Base-by-base conservation (phyloP, 2,329 filamentous ascomycete genomes). In the Aspergillus proliferans region DNA sequence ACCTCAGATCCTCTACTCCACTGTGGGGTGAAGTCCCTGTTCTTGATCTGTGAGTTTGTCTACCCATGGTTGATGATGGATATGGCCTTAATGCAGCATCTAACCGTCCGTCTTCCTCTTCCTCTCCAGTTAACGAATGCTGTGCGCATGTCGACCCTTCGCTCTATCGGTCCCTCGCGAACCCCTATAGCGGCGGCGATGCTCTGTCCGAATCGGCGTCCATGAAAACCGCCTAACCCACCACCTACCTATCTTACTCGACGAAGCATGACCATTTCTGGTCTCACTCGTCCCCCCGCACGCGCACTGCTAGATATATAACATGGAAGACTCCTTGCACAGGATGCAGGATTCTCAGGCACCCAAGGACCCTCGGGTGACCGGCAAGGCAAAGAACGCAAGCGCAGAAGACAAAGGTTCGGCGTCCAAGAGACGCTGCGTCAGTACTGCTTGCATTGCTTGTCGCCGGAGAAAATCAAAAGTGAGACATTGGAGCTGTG, bases 381-480 rank as follows among this genome's bases (percentile, higher is more conserved):
- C 50, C 34, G 41, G 55, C 12, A 63, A 59, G 56, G 51, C 46
- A 33, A 63, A 69, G 52, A 61, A 55, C 40, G 61, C 67, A 57
- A 64, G 53, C 48, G 52, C 63, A 46, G 64, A 30, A 12, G 26
- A 65, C 46, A 57, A 53, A 49, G 55, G 52, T 18, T 55, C 65
- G 15, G 50, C 67, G 6, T 65, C 66, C 9, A 91, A 91, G 68
- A 78, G 87, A 54, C 79, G 86, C 58, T 91, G 87, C 67, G 86
- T 92, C 50, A 90, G 86, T 70, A 91, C 86, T n/a, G 87, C 87
- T 8, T 92, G 87, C 65, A 82, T 91, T 61, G 87, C 87, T 15
- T 92, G 87, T 65, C 80, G 87, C 18, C 83, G 83, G 65, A 77
- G 87, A 55, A 92, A 92, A 63, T 88, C 84, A 43, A 92, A 91